Conservation (phyloP, 345 rosid genomes). For the Pelargonium nanum region DNA sequence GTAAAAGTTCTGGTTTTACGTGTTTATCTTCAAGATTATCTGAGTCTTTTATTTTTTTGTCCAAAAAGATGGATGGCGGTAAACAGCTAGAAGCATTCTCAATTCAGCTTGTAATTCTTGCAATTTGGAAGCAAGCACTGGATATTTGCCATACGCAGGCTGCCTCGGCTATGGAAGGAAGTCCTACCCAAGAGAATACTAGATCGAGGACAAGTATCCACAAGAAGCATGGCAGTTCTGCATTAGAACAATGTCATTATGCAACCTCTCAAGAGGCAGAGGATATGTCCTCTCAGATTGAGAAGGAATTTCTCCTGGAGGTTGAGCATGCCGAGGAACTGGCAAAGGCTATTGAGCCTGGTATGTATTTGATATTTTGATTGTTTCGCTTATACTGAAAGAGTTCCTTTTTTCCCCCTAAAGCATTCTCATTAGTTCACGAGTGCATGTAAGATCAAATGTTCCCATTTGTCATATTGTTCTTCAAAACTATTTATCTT, state of each 20-base stretch:
- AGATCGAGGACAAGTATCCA: slow-evolving; percentile 41
- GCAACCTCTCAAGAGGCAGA: slow-evolving; percentile 28
- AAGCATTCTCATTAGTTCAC: background rate
- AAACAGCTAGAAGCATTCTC: slow-evolving; percentile 78
- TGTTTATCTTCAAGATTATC: background rate
- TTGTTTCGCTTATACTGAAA: background rate
- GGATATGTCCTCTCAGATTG: slow-evolving; percentile 47
- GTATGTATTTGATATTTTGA: slow-evolving; percentile 28
- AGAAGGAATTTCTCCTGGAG: slow-evolving; percentile 68
- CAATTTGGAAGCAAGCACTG: slow-evolving; percentile 92
- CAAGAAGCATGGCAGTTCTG: slow-evolving; percentile 39
- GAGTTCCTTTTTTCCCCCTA: background rate
- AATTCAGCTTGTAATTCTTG: slow-evolving; percentile 80
- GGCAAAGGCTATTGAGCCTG: slow-evolving; percentile 59
- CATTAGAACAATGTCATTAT: slow-evolving; percentile 28
- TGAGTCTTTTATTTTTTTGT: slow-evolving; percentile 6
- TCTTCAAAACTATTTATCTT: too few relatives aligned
- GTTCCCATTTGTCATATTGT: background rate
- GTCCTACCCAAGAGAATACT: slow-evolving; percentile 42
- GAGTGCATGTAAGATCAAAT: too few relatives aligned
- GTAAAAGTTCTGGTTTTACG: background rate
- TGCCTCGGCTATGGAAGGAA: slow-evolving; percentile 82
- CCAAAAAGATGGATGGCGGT: slow-evolving; percentile 39
- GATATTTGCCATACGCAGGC: slow-evolving; percentile 89
- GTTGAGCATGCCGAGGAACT: slow-evolving; percentile 83